A percentile compares a stretch with the other conserved stretches of the same genome.
Evolutionary conservation across 2,329 filamentous ascomycete genomes (phyloP).

Genomic region (Sarocladium strictum): DNA sequence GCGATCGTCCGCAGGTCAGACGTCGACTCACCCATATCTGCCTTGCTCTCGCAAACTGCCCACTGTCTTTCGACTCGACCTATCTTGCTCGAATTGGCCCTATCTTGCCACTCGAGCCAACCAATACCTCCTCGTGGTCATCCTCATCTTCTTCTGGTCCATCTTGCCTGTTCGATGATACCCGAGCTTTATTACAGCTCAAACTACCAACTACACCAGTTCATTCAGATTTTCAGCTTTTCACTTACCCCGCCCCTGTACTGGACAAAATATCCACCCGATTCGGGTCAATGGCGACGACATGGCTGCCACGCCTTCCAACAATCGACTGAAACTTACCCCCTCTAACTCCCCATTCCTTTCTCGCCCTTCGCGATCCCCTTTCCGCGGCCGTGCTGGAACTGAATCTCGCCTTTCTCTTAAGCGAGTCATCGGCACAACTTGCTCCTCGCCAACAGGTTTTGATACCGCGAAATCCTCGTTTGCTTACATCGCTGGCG

Average conservation of each 20-base stretch:
- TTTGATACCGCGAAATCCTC: conserved; percentile 75
- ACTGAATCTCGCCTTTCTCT: conserved; percentile 62
- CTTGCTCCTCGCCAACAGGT: conserved; percentile 74
- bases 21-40: conserved; percentile 5
- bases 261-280: not conserved
- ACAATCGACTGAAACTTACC: conserved; percentile 60
- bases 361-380: conserved; percentile 57
- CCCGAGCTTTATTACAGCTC: conserved; percentile 5
- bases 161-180: conserved; percentile 8
- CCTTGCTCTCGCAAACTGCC: not conserved
- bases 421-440: conserved; percentile 84
- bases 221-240: not conserved
- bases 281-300: conserved; percentile 43
- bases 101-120: not conserved
- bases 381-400: conserved; percentile 42
- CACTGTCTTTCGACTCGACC: too few relatives aligned
- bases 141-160: not conserved
- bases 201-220: not conserved
- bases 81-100: not conserved
- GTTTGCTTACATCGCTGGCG: conserved; percentile 90
- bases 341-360: conserved; percentile 71
- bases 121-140: not conserved
- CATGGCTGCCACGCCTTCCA: conserved; percentile 54
- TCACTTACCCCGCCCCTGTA: conserved; percentile 25
- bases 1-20: conserved; percentile 8